Base-by-base conservation (phyloP, 768 basidiomycete genomes). In the Galerina marginata region DNA sequence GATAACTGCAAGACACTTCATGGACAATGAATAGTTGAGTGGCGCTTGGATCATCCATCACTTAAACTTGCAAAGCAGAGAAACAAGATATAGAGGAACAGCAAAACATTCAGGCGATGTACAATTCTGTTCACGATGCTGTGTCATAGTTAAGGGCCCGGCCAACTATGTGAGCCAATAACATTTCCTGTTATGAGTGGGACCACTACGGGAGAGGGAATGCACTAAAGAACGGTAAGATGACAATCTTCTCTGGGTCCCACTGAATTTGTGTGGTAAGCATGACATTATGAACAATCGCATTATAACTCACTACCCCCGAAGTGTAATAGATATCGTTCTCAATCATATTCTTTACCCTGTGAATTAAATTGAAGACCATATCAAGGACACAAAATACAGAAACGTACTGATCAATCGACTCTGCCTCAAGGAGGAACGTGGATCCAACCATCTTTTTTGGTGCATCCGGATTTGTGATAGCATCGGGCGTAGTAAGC, bases 381-480 rank as follows among this genome's bases (percentile, higher is more conserved):
- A 4, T 16, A 23, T 53, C 15, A 79, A 67, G 37, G 71, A 51
- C 33, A 37, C 43, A 63, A 25, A 36, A 53, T 47, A 43, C 47
- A 46, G 25, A 40, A 38, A 43, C 77, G 62, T 54, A 79, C 71
- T 81, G 78, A 38, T 85, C 86, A 44, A 87, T 70, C 36, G 74
- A 81, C 52, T 81, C 80, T 2, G 84, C 84, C 65, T 88, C 80
- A 54, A 77, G 81, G 23, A 90, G 74, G 44, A 88, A 74, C 58
- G 79, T 71, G 0, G 86, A 89, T n/a, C 86, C 88, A 38, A 86
- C 72, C 73, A 90, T 79, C 69, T 85, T 87, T 71, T 80, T 84
- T 29, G 82, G 74, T 10, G 76, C 76, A 12, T 71, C 74, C 0
- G 80, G 77, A 7, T 76, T 75, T 7, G 75, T 73, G 53, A 83